A percentile compares a stretch with the other conserved stretches of the same genome.
phyloP scores from a whole-genome alignment of 163 green algal species.

The Botryococcus braunii region DNA sequence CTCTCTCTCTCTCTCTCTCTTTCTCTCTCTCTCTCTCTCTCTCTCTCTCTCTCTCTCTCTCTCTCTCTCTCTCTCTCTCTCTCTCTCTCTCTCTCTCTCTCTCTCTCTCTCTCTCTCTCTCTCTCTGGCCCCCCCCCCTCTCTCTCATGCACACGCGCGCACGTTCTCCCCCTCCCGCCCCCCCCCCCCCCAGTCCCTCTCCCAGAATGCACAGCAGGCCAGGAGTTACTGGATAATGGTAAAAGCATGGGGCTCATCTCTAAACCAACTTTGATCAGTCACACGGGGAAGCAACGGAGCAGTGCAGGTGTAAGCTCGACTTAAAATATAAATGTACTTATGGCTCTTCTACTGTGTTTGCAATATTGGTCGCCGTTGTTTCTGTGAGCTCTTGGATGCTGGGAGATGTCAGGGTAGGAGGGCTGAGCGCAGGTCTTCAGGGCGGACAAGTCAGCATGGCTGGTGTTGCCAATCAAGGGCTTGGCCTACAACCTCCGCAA shows the following conservation, averaged over 20 bases:
- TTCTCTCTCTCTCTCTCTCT: too few relatives aligned
- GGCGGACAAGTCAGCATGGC: constrained; percentile 25
- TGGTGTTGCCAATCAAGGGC: constrained; percentile 28
- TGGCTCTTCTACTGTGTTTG: neutral
- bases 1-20: too few relatives aligned
- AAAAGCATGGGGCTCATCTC: neutral
- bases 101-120: too few relatives aligned
- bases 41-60: too few relatives aligned
- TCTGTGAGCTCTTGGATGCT: neutral
- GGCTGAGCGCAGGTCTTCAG: constrained; percentile 35
- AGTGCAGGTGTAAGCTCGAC: neutral
- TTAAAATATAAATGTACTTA: neutral
- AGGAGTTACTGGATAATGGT: too few relatives aligned
- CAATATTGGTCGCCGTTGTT: neutral
- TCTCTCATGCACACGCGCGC: too few relatives aligned
- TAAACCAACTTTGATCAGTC: neutral
- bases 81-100: too few relatives aligned
- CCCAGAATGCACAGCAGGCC: too few relatives aligned
- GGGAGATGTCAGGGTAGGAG: neutral
- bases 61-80: too few relatives aligned
- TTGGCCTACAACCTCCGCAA: constrained; percentile 30
- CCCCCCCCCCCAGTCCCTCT: too few relatives aligned
- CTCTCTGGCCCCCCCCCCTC: too few relatives aligned
- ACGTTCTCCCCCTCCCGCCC: too few relatives aligned
- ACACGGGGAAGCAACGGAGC: neutral